Evolutionary conservation across 192 early-diverging fungal species (phyloP).

Genomic region (Mortierella claussenii): DNA sequence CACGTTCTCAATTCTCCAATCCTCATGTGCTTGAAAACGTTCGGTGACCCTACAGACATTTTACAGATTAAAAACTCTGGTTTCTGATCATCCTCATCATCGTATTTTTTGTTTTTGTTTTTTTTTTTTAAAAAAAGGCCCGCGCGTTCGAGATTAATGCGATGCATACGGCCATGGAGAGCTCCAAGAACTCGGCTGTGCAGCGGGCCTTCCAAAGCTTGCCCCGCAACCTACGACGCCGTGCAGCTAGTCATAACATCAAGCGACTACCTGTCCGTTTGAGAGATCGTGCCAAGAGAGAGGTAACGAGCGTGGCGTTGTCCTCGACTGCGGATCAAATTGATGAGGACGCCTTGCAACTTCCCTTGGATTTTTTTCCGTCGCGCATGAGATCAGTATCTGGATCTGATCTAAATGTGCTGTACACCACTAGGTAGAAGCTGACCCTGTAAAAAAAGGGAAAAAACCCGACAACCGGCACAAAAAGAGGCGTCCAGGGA

Average conservation of each 20-base stretch:
- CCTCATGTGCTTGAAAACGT: no score
- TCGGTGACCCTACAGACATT: no score
- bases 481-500: conserved; percentile 55
- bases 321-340: neutral
- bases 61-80: neutral
- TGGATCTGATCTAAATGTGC: neutral
- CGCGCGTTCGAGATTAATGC: conserved; percentile 88
- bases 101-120: neutral
- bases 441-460: conserved; percentile 53
- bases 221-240: conserved; percentile 89
- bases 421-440: conserved; percentile 22
- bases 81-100: neutral
- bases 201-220: conserved; percentile 86
- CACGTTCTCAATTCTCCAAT: no score
- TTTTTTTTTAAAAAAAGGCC: conserved; percentile 57
- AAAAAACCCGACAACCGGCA: conserved; percentile 56
- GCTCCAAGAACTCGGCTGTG: conserved; percentile 61
- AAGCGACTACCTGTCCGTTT: conserved; percentile 89
- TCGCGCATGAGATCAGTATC: no score
- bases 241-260: conserved; percentile 94
- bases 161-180: conserved; percentile 81
- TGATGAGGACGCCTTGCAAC: neutral
- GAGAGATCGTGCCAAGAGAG: conserved; percentile 78
- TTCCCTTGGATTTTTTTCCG: no score
- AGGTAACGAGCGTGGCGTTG: conserved; percentile 53